phyloP scores from a whole-genome alignment of 257 asterid species.

The Thymus quinquecostatus region DNA sequence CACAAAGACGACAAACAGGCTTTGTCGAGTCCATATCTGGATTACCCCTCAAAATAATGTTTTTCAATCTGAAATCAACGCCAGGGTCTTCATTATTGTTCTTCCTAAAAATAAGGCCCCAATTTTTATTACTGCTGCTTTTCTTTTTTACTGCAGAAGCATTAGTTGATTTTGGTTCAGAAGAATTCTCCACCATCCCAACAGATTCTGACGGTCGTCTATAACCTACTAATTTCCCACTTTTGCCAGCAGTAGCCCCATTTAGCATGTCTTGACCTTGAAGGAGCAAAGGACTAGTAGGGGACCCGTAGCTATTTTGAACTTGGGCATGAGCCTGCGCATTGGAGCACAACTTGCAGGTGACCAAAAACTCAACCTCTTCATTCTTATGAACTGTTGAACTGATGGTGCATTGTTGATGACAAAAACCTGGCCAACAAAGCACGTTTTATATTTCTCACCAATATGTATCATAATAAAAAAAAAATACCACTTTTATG shows the following conservation, averaged over 20 bases:
- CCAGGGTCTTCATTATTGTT: constrained; percentile 47
- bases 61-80: constrained; percentile 54
- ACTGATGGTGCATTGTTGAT: constrained; percentile 61
- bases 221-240: constrained; percentile 37
- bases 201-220: constrained; percentile 48
- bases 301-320: constrained; percentile 55
- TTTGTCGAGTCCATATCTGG: constrained; percentile 33
- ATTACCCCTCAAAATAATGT: constrained; percentile 63
- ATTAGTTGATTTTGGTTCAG: constrained; percentile 46
- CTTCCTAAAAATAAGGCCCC: constrained; percentile 83
- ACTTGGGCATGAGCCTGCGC: constrained; percentile 38
- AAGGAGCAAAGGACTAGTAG: constrained; percentile 76
- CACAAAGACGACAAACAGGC: constrained; percentile 66
- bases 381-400: constrained; percentile 47
- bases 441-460: constrained; percentile 6
- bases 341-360: constrained; percentile 70
- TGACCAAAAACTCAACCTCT: constrained; percentile 51
- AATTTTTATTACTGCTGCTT: constrained; percentile 45
- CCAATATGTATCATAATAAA: constrained; percentile 19
- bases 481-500: constrained; percentile 7
- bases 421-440: constrained; percentile 67
- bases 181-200: constrained; percentile 42
- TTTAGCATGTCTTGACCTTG: constrained; percentile 54
- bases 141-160: constrained; percentile 45
- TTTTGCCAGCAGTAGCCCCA: constrained; percentile 39